Base-by-base conservation (phyloP, 2,329 filamentous ascomycete genomes). In the Colletotrichum cuscutae region DNA sequence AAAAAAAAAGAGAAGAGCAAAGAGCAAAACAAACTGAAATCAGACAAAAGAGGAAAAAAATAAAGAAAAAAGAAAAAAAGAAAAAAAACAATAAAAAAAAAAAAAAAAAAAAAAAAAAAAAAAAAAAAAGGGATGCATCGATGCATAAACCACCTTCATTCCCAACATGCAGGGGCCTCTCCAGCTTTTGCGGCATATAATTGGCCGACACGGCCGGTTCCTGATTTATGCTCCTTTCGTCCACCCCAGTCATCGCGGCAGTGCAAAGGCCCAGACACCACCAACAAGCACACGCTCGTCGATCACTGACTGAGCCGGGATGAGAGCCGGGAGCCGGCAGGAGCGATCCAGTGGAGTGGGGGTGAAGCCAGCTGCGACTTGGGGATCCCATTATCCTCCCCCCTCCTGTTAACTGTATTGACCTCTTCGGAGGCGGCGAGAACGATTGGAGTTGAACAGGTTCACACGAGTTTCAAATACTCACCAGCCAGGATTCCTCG, bases 81-180 rank as follows among this genome's bases (percentile, higher is more conserved):
- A n/a, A n/a, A n/a, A n/a, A n/a, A n/a, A n/a, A n/a, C n/a, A n/a
- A n/a, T n/a, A n/a, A n/a, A n/a, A n/a, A n/a, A n/a, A n/a, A n/a
- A n/a, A n/a, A n/a, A n/a, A n/a, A n/a, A n/a, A n/a, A n/a, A n/a
- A n/a, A n/a, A n/a, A n/a, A n/a, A 26, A 26, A 9, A 49, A 49
- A 49, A 26, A 26, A 9, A 49, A 49, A 49, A 24, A 30, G 28
- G 60, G 65, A 68, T 68, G 68, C 68, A 71, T 72, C 66, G 32
- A 53, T 60, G 70, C 70, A 70, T 72, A 65, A 72, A 65, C 37
- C 32, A 57, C 53, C 46, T 53, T 65, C 63, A 69, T 60, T 46
- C 54, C 30, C 37, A 49, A 26, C 42, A 22, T 22, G 13, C 57
- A 28, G 46, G 56, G 35, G 35, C 37, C n/a, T 12, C 26, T 28